Percentiles rank a stretch among this genome's conserved stretches.
Evolutionary conservation across 768 basidiomycete genomes (phyloP).

Genomic region (Astraeus odoratus): DNA sequence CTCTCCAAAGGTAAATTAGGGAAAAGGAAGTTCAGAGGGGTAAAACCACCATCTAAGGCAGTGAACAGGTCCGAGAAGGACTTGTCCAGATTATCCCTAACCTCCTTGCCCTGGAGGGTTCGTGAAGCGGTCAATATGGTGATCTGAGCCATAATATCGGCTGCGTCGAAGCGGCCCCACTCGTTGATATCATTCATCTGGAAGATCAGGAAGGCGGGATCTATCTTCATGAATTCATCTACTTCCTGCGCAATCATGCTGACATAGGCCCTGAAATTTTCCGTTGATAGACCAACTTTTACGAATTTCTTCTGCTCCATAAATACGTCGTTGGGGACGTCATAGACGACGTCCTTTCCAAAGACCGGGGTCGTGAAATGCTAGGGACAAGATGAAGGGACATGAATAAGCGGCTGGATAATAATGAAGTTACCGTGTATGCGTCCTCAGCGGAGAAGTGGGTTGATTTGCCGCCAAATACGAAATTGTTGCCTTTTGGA

Average conservation of each 20-base stretch:
- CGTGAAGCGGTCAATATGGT: constrained; percentile 93
- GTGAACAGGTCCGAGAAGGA: constrained; percentile 78
- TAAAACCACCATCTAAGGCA: constrained; percentile 94
- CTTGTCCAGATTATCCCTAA: constrained; percentile 72
- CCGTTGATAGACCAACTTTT: constrained; percentile 89
- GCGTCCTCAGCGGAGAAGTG: constrained; percentile 95
- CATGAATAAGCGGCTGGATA: not conserved
- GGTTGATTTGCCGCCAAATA: constrained; percentile 89
- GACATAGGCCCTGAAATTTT: constrained; percentile 83
- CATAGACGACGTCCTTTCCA: constrained; percentile 96
- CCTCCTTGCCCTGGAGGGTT: constrained; percentile 90
- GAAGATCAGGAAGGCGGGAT: constrained; percentile 53
- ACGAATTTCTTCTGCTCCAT: constrained; percentile 99
- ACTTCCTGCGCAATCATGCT: constrained; percentile 77
- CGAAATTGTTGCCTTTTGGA: constrained; percentile 87
- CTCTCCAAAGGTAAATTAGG: constrained; percentile 87
- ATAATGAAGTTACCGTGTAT: constrained; percentile 58
- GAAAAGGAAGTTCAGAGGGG: constrained; percentile 92
- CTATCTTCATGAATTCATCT: constrained; percentile 60
- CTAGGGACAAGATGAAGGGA: constrained; percentile 32
- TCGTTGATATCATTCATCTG: constrained; percentile 63
- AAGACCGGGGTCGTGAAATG: constrained; percentile 92
- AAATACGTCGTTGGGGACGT: constrained; percentile 90
- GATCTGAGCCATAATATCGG: constrained; percentile 74
- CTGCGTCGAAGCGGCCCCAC: constrained; percentile 73